Conservation (phyloP, 176 grass and related monocot genomes). For the Luzula sylvatica region DNA sequence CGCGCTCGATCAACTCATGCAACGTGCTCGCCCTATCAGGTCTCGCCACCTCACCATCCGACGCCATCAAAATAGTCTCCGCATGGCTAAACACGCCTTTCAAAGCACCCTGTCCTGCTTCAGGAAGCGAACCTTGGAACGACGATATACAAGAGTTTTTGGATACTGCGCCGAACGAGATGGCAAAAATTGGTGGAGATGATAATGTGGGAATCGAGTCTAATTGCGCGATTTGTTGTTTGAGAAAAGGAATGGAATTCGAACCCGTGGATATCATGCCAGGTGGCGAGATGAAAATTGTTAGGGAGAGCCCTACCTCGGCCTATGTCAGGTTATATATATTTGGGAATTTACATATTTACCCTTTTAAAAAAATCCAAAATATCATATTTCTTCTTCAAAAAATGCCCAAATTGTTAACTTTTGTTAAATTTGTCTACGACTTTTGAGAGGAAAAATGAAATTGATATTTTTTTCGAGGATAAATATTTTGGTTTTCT, state of each 20-base stretch:
- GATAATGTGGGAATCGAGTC: neutral
- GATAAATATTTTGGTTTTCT: neutral
- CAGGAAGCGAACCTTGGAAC: constrained; percentile 47
- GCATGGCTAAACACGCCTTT: constrained; percentile 81
- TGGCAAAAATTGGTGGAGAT: constrained; percentile 52
- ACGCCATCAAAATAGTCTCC: constrained; percentile 44
- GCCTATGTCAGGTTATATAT: constrained; percentile 37
- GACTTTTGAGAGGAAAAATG: too few relatives aligned
- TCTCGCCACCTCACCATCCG: constrained; percentile 32
- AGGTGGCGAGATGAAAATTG: constrained; percentile 85
- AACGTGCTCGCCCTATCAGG: constrained; percentile 84
- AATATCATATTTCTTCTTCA: too few relatives aligned
- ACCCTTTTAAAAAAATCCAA: too few relatives aligned
- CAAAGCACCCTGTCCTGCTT: constrained; percentile 72
- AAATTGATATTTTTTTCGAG: neutral
- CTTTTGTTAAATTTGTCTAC: too few relatives aligned
- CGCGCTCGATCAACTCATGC: constrained; percentile 90
- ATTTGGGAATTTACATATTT: neutral
- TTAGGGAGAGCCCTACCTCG: constrained; percentile 80
- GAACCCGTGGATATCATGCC: constrained; percentile 81
- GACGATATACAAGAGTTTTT: constrained; percentile 63
- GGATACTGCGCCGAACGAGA: constrained; percentile 51
- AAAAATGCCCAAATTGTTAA: too few relatives aligned
- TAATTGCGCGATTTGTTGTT: constrained; percentile 63
- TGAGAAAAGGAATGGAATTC: constrained; percentile 76